Evolutionary conservation across 2,329 filamentous ascomycete species (phyloP), one percentile per base, ranked within the genome.

Genomic region (Aspergillus glaucus): DNA sequence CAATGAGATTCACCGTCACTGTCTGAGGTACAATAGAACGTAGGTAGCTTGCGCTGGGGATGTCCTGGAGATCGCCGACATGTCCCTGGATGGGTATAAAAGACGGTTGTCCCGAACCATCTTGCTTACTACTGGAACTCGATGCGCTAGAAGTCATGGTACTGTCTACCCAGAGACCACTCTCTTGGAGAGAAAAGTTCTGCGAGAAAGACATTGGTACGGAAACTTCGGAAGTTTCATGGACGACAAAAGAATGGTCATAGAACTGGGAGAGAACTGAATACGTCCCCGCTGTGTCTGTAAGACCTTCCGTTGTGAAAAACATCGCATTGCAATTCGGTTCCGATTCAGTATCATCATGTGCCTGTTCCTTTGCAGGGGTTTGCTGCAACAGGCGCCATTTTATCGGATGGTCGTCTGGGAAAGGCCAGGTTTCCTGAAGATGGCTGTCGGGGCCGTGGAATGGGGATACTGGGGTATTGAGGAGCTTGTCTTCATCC

Each of bases 1-100:
- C 87, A n/a, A 96, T 79, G 5, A 95, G 66, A 63, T 90, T 89
- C 22, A 91, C 80, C 0, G 88, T 90, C 63, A 91, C 81, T 0
- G 88, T 95, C 62, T 90, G 86, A 0, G 90, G 91, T 26, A 78
- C 74, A 43, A 94, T 85, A 0, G 79, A 79, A 8, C 75, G 64
- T 5, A 95, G 75, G 58, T 86, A 80, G 2, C 65, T 62, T 0
- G 87, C 84, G 17, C 75, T 77, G 0, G 91, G 91, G 8, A 96
- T 74, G 51, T 85, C 80, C 46, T 79, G 77, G 12, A 96, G 73
- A 59, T 88, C 75, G 26, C 74, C 83, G 37, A 90, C 67, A 32
- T 73, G 71, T 12, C 67, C 73, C 61, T 55, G 71, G 55, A 62
- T 73, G 57, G 67, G 61, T 21, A 61, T 61, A 44, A 56, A 50